Percentiles rank a stretch among this genome's conserved stretches.
Conservation (phyloP, 179 eudicot genomes). For the Corrigiola litoralis region DNA sequence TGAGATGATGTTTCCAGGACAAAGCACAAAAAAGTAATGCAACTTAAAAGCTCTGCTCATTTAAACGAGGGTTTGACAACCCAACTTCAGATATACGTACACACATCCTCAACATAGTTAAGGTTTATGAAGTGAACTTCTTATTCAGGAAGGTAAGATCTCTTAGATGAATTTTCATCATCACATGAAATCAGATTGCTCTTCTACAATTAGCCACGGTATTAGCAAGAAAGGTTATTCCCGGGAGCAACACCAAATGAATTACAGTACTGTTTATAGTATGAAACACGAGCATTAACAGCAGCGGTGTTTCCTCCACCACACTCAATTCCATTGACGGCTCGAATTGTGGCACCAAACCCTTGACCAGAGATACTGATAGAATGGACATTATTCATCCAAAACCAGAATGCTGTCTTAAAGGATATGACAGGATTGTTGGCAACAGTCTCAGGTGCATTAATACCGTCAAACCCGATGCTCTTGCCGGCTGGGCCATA, state of each 20-base stretch:
- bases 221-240: not conserved
- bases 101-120: too few species aligned
- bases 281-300: conserved; percentile 2
- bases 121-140: too few species aligned
- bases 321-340: not conserved
- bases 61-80: too few species aligned
- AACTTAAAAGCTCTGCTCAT: too few species aligned
- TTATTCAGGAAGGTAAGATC: too few species aligned
- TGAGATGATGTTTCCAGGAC: too few species aligned
- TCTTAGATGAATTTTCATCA: too few species aligned
- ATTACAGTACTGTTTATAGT: conserved; percentile 3
- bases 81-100: too few species aligned
- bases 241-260: conserved; percentile 8
- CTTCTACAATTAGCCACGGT: not conserved
- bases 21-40: too few species aligned
- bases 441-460: conserved; percentile 7
- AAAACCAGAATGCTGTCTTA: conserved; percentile 9
- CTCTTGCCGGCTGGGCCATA: conserved; percentile 8
- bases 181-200: too few species aligned
- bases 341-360: conserved; percentile 10
- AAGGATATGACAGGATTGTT: not conserved
- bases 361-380: not conserved
- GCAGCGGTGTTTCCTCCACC: not conserved
- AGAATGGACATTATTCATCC: conserved; percentile 10
- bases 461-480: conserved; percentile 11